phyloP scores from a whole-genome alignment of 2,329 filamentous ascomycete genomes.

The Endocalyx cinctus region DNA sequence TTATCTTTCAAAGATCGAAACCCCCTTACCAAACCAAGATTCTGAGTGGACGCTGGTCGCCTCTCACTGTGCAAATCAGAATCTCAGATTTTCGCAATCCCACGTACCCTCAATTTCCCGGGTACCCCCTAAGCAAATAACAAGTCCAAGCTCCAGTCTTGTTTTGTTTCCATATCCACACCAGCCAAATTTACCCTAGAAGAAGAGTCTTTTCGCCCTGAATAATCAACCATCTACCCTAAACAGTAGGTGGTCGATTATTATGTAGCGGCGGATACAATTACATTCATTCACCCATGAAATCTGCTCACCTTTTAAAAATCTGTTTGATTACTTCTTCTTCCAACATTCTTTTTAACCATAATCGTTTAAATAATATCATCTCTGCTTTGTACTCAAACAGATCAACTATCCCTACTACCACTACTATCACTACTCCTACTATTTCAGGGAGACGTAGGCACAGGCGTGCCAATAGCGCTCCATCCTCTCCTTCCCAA shows the following conservation, averaged over 20 bases:
- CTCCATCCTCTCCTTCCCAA: constrained; percentile 20
- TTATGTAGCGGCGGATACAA: constrained; percentile 16
- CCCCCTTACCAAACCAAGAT: too few species aligned
- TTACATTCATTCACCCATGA: constrained; percentile 24
- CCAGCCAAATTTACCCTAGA: too few species aligned
- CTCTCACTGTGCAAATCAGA: too few species aligned
- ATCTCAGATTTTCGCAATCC: too few species aligned
- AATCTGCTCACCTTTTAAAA: constrained; percentile 24
- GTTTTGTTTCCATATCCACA: not conserved
- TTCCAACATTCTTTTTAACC: constrained; percentile 26
- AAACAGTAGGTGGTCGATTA: constrained; percentile 18
- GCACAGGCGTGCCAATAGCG: constrained; percentile 21
- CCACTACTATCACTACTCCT: too few species aligned
- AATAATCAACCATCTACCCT: constrained; percentile 16
- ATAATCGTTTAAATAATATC: constrained; percentile 20
- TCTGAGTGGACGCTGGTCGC: too few species aligned
- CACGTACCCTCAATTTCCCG: constrained; percentile 18
- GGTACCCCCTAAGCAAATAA: constrained; percentile 11
- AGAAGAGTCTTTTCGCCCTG: constrained; percentile 14
- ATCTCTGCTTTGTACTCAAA: constrained; percentile 21
- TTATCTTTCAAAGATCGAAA: too few species aligned
- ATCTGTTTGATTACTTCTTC: constrained; percentile 25
- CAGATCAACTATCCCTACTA: too few species aligned
- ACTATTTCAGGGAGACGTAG: constrained; percentile 19
- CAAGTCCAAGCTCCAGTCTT: constrained; percentile 21